These are phyloP conservation scores for Wickerhamiella pararugosa DNA, from an alignment of 1,139 yeast species.

Conservation along the genomic window DNA sequence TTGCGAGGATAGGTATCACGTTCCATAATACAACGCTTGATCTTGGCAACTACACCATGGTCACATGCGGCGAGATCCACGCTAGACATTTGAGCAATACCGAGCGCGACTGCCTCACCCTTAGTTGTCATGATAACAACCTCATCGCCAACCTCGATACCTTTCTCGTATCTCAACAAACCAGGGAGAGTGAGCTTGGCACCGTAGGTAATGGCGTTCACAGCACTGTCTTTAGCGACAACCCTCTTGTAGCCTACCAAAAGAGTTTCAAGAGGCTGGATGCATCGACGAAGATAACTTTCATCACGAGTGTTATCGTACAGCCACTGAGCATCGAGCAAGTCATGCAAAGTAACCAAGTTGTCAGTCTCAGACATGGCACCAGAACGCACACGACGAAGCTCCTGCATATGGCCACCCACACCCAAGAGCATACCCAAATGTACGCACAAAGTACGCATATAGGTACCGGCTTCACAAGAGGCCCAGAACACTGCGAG, in stretches of 20 bases:
- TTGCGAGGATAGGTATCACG: constrained; percentile 98
- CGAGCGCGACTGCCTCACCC: constrained; percentile 99
- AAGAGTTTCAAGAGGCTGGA: constrained; percentile 88
- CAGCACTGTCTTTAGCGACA: constrained; percentile 96
- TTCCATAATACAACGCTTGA: constrained; percentile 98
- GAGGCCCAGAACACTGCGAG: constrained; percentile 98
- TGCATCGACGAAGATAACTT: constrained; percentile 81
- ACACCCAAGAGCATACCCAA: constrained; percentile 96
- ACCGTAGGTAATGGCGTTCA: constrained; percentile 96
- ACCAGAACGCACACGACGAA: constrained; percentile 97
- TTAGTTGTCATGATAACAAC: constrained; percentile 96
- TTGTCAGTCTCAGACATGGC: constrained; percentile 83
- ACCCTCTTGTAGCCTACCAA: constrained; percentile 91
- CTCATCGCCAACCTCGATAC: constrained; percentile 93
- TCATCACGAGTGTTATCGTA: constrained; percentile 97
- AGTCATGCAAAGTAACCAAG: constrained; percentile 92
- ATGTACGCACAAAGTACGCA: constrained; percentile 98
- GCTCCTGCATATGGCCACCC: constrained; percentile 99
- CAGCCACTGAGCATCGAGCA: constrained; percentile 94
- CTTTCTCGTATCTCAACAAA: constrained; percentile 91
- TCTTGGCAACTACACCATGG: constrained; percentile 97
- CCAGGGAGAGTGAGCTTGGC: constrained; percentile 99
- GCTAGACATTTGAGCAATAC: constrained; percentile 97
- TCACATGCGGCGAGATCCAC: constrained; percentile 94
- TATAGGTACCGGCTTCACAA: constrained; percentile 98